These are phyloP conservation scores for Taphrina communis DNA, from an alignment of 1,139 yeast genomes.

Conservation along the genomic window DNA sequence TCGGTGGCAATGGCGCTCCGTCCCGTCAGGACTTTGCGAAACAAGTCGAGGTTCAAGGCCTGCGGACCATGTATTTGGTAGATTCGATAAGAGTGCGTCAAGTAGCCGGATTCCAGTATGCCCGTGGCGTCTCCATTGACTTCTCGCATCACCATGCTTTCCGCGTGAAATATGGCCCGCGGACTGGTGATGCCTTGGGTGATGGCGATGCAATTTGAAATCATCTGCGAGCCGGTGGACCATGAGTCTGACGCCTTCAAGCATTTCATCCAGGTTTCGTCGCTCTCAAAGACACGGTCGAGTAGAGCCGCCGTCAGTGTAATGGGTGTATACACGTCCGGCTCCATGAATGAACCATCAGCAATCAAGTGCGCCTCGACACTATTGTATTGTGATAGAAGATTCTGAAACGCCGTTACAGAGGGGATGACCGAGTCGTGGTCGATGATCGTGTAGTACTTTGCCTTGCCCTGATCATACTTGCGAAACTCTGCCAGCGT, in stretches of 20 bases:
- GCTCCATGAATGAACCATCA: conserved; percentile 8
- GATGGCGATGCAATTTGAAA: conserved; percentile 21
- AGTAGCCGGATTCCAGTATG: conserved; percentile 26
- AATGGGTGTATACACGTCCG: conserved; percentile 17
- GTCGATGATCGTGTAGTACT: conserved; percentile 36
- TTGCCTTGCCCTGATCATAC: conserved; percentile 29
- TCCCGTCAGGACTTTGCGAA: conserved; percentile 2
- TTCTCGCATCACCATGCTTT: conserved; percentile 15
- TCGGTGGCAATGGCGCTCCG: neutral
- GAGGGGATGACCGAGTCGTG: conserved; percentile 28
- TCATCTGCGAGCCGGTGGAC: conserved; percentile 11
- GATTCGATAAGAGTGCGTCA: conserved; percentile 13
- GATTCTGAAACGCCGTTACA: conserved; percentile 13
- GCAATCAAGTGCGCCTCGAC: conserved; percentile 30
- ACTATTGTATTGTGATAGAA: conserved; percentile 19
- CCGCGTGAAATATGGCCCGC: conserved; percentile 20
- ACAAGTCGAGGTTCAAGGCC: conserved; percentile 4
- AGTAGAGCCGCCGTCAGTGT: conserved; percentile 23
- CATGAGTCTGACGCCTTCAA: neutral
- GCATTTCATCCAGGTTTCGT: conserved; percentile 24
- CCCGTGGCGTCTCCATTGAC: conserved; percentile 17
- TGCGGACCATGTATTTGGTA: neutral
- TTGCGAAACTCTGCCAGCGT: conserved; percentile 20
- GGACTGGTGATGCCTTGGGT: conserved; percentile 16
- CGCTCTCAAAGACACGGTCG: conserved; percentile 17